Percentiles rank a stretch among this genome's conserved stretches.
Evolutionary conservation across 2,329 filamentous ascomycete species (phyloP).

Genomic region (Helotiales sp.): DNA sequence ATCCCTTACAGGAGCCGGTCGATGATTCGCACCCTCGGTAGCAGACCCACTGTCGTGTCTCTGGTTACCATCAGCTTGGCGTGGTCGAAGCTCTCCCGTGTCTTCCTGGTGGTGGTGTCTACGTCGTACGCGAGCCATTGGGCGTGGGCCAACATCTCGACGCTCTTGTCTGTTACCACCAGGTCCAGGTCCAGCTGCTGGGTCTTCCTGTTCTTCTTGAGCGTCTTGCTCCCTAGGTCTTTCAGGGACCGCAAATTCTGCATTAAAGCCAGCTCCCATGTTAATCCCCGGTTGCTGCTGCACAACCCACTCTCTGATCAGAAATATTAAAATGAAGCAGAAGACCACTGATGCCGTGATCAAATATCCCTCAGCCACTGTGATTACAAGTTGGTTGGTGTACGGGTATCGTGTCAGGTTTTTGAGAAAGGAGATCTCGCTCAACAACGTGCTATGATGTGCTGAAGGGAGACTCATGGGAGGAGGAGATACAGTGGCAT

Average conservation of each 20-base stretch:
- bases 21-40: conserved; percentile 14
- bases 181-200: conserved; percentile 1
- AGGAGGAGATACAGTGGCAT: conserved; percentile 13
- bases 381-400: conserved; percentile 77
- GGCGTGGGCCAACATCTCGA: conserved; percentile 21
- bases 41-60: neutral
- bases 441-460: conserved; percentile 46
- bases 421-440: conserved; percentile 56
- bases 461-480: conserved; percentile 3
- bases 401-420: conserved; percentile 67
- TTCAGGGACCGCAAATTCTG: conserved; percentile 57
- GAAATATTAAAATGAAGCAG: conserved; percentile 93
- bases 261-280: conserved; percentile 59
- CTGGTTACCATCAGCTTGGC: neutral
- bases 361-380: conserved; percentile 86
- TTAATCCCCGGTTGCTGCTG: conserved; percentile 95
- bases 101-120: conserved; percentile 22
- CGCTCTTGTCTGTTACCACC: conserved; percentile 3
- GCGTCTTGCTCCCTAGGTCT: conserved; percentile 22
- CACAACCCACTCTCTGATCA: conserved; percentile 96
- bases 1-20: conserved; percentile 24
- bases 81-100: conserved; percentile 10
- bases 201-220: conserved; percentile 18
- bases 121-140: conserved; percentile 27
- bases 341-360: conserved; percentile 91